A percentile compares a stretch with the other conserved stretches of the same genome.
Conservation (phyloP, 164 flowering plant species). For the Berberis thunbergii region DNA sequence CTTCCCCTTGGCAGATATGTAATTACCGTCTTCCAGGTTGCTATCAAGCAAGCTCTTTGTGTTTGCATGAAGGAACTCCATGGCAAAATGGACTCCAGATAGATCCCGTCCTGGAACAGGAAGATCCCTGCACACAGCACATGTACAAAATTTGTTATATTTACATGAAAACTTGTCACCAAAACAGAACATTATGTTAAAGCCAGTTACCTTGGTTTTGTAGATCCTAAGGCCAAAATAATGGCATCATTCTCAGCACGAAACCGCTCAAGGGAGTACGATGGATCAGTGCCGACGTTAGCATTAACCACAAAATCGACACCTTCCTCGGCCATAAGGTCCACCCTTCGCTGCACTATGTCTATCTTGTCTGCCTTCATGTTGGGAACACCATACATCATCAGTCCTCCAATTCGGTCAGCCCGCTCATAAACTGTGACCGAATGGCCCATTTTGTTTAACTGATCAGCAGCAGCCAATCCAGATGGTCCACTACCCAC, state of each 20-base stretch:
- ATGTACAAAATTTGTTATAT: too few relatives aligned
- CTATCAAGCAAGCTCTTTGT: slow-evolving; percentile 97
- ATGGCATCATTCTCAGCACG: slow-evolving; percentile 74
- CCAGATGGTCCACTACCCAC: slow-evolving; percentile 99
- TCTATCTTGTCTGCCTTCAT: slow-evolving; percentile 94
- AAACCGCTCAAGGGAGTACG: slow-evolving; percentile 61
- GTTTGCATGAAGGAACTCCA: slow-evolving; percentile 96
- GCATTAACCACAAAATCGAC: slow-evolving; percentile 91
- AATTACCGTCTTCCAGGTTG: slow-evolving; percentile 74
- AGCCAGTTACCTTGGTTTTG: slow-evolving; percentile 76
- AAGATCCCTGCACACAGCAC: slow-evolving; percentile 59
- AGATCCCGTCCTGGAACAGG: slow-evolving; percentile 90
- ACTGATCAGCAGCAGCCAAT: slow-evolving; percentile 96
- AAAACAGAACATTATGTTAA: neutral
- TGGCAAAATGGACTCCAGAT: slow-evolving; percentile 85
- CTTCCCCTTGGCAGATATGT: slow-evolving; percentile 93
- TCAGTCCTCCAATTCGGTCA: slow-evolving; percentile 93
- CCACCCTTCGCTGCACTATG: slow-evolving; percentile 81
- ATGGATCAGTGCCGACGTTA: slow-evolving; percentile 65
- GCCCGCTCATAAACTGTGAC: slow-evolving; percentile 96
- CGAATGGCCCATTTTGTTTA: slow-evolving; percentile 81
- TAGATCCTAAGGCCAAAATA: slow-evolving; percentile 86
- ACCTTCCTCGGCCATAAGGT: slow-evolving; percentile 92
- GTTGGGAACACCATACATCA: slow-evolving; percentile 99
- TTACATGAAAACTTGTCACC: neutral